Conservation (phyloP, 2,329 filamentous ascomycete genomes). For the Aureobasidium mangrovei region DNA sequence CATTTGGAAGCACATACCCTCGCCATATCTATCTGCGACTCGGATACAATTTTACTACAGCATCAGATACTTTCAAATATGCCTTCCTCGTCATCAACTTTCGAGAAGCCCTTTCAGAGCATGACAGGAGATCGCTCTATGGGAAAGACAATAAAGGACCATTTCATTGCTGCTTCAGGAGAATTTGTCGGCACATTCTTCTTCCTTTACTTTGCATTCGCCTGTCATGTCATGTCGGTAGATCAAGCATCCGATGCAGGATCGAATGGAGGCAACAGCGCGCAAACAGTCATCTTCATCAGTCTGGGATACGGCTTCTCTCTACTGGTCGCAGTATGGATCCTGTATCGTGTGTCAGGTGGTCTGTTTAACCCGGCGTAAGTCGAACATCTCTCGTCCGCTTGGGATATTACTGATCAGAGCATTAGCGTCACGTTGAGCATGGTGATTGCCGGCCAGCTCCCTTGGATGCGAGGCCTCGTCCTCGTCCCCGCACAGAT, state of each 20-base stretch:
- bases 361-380: conserved; percentile 23
- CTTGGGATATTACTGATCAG: not conserved
- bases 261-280: conserved; percentile 17
- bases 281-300: conserved; percentile 24
- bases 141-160: not conserved
- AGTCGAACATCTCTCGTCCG: not conserved
- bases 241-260: conserved; percentile 18
- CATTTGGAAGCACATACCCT: too few species aligned
- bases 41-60: too few species aligned
- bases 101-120: conserved; percentile 11
- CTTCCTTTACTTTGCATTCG: conserved; percentile 29
- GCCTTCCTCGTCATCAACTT: not conserved
- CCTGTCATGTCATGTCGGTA: conserved; percentile 21
- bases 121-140: not conserved
- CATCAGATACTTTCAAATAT: too few species aligned
- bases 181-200: conserved; percentile 30
- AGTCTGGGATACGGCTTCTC: conserved; percentile 24
- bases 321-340: conserved; percentile 25
- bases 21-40: too few species aligned
- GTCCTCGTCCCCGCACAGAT: conserved; percentile 25
- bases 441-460: conserved; percentile 22
- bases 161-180: conserved; percentile 18
- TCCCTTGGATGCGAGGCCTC: conserved; percentile 21
- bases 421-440: conserved; percentile 23
- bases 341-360: conserved; percentile 24